Evolutionary conservation across 495 filamentous ascomycete species (phyloP).

Genomic region (Penicillium robsamsonii): DNA sequence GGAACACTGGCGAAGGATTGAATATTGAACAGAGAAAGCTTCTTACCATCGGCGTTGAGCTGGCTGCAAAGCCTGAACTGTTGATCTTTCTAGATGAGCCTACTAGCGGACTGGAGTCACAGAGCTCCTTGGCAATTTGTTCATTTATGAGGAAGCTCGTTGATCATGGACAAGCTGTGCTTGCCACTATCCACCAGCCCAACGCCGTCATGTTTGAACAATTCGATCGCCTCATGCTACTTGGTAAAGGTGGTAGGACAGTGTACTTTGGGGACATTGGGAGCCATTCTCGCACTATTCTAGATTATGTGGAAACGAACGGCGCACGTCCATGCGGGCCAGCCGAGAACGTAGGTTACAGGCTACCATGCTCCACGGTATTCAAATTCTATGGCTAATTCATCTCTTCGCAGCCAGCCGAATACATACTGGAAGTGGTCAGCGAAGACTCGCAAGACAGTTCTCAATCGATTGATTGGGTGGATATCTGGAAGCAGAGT

Average conservation of each 20-base stretch:
- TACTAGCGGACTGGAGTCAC: conserved; percentile 82
- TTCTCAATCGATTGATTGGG: conserved; percentile 75
- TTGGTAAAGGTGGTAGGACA: conserved; percentile 75
- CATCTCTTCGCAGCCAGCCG: conserved; percentile 57
- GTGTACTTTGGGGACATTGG: conserved; percentile 91
- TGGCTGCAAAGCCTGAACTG: conserved; percentile 86
- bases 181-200: conserved; percentile 94
- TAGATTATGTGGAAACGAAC: conserved; percentile 74
- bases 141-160: conserved; percentile 79
- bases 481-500: conserved; percentile 68
- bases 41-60: conserved; percentile 86
- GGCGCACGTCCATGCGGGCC: conserved; percentile 66
- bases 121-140: conserved; percentile 83
- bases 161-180: conserved; percentile 81
- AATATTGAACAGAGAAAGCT: conserved; percentile 93
- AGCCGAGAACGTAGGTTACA: conserved; percentile 79
- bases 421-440: conserved; percentile 93
- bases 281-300: conserved; percentile 65
- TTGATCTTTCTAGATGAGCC: conserved; percentile 94
- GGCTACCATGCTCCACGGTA: no score
- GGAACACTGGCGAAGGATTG: conserved; percentile 56
- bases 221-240: conserved; percentile 85
- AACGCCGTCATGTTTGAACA: conserved; percentile 88
- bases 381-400: no score
- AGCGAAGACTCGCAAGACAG: conserved; percentile 55